phyloP scores from a whole-genome alignment of 345 rosid species.

The Turnera subulata region DNA sequence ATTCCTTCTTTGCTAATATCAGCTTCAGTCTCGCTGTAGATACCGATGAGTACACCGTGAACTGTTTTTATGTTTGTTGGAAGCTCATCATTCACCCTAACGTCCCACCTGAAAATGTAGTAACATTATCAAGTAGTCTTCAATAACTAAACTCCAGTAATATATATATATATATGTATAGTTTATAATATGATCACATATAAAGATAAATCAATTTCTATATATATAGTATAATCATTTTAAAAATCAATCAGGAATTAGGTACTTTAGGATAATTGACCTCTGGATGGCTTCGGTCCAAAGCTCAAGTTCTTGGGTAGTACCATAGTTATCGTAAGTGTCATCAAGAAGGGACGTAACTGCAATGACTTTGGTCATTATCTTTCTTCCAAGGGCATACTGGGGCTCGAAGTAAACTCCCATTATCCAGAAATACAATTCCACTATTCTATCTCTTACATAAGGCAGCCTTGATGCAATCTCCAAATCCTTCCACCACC shows the following conservation, averaged over 20 bases:
- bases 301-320: constrained; percentile 1
- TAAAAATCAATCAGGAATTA: too few relatives aligned
- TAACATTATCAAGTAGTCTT: too few relatives aligned
- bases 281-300: constrained; percentile 9
- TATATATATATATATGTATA: too few relatives aligned
- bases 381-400: constrained; percentile 7
- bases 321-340: constrained; percentile 11
- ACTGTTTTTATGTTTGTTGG: constrained; percentile 13
- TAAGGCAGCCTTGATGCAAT: constrained; percentile 4
- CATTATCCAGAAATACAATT: constrained; percentile 11
- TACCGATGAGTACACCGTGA: background rate
- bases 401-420: constrained; percentile 14
- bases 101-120: constrained; percentile 12
- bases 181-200: too few relatives aligned
- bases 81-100: background rate
- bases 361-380: background rate
- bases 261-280: background rate
- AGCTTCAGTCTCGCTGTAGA: constrained; percentile 9
- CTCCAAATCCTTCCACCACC: constrained; percentile 23
- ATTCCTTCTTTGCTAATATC: constrained; percentile 5
- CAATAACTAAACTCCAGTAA: too few relatives aligned
- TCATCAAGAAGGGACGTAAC: constrained; percentile 5
- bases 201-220: background rate
- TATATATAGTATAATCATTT: too few relatives aligned
- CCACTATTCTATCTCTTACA: constrained; percentile 13